These are phyloP conservation scores for Acorus calamus DNA, from an alignment of 106 monocot species.

Conservation along the genomic window DNA sequence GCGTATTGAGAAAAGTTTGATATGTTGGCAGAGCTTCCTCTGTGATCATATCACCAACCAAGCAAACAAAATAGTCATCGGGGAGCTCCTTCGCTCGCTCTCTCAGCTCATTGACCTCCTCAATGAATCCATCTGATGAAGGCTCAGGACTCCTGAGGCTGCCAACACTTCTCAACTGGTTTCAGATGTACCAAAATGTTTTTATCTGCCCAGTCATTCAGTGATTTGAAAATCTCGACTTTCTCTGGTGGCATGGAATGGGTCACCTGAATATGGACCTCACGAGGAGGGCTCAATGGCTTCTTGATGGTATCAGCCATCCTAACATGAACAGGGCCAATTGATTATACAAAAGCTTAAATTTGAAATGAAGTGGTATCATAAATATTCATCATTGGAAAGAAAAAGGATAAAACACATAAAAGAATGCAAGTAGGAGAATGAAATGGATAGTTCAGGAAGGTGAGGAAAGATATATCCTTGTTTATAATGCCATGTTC, in stretches of 20 bases:
- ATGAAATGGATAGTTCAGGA: too few species aligned
- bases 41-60: conserved; percentile 62
- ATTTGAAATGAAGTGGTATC: too few species aligned
- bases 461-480: too few species aligned
- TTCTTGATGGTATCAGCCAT: conserved; percentile 35
- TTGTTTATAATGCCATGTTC: too few species aligned
- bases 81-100: conserved; percentile 46
- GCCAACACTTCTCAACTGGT: conserved; percentile 65
- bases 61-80: conserved; percentile 53
- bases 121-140: conserved; percentile 35
- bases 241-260: conserved; percentile 56
- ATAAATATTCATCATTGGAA: background rate
- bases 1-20: conserved; percentile 57
- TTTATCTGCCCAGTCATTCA: conserved; percentile 42
- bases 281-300: conserved; percentile 38
- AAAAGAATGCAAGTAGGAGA: too few species aligned
- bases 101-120: conserved; percentile 38
- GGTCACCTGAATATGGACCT: conserved; percentile 53
- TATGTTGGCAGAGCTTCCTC: conserved; percentile 60
- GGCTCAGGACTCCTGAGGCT: conserved; percentile 51
- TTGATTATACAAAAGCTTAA: background rate
- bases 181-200: conserved; percentile 40
- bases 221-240: conserved; percentile 42
- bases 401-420: background rate
- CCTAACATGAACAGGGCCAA: background rate